Percentiles rank a stretch among this genome's conserved stretches.
These are phyloP conservation scores for Quercus tomentella DNA, from an alignment of 331 rosid genomes.

Conservation along the genomic window DNA sequence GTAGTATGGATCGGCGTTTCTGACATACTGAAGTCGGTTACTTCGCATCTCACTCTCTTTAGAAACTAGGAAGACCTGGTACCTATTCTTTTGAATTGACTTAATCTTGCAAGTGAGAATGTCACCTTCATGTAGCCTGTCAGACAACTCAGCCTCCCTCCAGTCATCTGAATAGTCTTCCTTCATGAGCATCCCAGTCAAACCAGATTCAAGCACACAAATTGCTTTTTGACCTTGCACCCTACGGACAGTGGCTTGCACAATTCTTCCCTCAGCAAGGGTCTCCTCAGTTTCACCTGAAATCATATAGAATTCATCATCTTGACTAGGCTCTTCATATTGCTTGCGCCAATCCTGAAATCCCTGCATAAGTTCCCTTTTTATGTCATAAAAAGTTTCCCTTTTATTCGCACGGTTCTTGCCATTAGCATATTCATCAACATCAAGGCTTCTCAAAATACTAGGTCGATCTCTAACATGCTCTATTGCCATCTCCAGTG, in stretches of 20 bases:
- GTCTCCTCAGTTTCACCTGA: slow-evolving; percentile 98
- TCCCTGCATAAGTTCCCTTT: slow-evolving; percentile 86
- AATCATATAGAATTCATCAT: slow-evolving; percentile 92
- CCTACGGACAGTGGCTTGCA: slow-evolving; percentile 88
- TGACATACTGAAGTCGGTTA: slow-evolving; percentile 53
- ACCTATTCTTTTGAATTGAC: slow-evolving; percentile 92
- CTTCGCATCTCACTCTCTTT: slow-evolving; percentile 92
- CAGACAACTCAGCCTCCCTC: slow-evolving; percentile 87
- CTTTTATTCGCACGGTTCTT: slow-evolving; percentile 63
- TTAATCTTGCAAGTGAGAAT: slow-evolving; percentile 93
- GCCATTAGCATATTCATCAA: slow-evolving; percentile 64
- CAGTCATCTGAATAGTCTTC: slow-evolving; percentile 90
- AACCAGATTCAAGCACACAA: slow-evolving; percentile 89
- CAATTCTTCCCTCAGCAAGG: slow-evolving; percentile 88
- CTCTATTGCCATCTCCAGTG: slow-evolving; percentile 95
- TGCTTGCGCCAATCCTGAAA: slow-evolving; percentile 98
- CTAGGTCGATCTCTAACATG: slow-evolving; percentile 89
- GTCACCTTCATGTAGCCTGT: slow-evolving; percentile 81
- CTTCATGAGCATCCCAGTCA: slow-evolving; percentile 94
- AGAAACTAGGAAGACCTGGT: slow-evolving; percentile 86
- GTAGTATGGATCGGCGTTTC: slow-evolving; percentile 62
- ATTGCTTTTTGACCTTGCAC: slow-evolving; percentile 84
- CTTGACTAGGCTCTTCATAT: slow-evolving; percentile 97
- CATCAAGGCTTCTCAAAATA: slow-evolving; percentile 69
- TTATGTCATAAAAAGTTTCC: slow-evolving; percentile 76